Evolutionary conservation across 768 basidiomycete species (phyloP), one percentile per base, ranked within the genome.

Genomic region (Pholiota microspora): DNA sequence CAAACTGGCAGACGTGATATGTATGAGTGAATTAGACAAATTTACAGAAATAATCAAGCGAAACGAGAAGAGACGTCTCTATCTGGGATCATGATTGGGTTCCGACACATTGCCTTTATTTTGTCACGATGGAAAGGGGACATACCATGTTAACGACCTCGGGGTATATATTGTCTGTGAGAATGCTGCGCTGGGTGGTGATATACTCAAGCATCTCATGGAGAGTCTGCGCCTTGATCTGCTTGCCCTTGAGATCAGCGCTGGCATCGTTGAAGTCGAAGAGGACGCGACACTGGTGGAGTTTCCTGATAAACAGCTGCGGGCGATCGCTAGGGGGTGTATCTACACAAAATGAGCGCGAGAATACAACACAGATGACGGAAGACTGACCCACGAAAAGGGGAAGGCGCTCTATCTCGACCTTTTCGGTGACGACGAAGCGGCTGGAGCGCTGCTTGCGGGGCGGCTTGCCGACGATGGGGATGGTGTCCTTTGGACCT

Each of bases 161-260:
- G 52, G 97, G 97, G 84, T 99, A 99, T 84, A 98, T 78, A 65
- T 80, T 85, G 71, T 99, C 97, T 42, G 94, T 96, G 67, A 99
- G 95, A 64, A 98, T 94, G 57, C 91, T 90, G 55, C 94, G 85
- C 70, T 96, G 94, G 25, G 92, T 93, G 55, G 95, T 98, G 72
- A 99, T 97, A 69, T 98, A 98, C 68, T 99, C 97, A 67, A 99
- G 80, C 92, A 99, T 92, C 75, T 99, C 97, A 61, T 97, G 92
- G 57, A 99, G 74, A 12, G 97, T 93, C 71, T 97, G 94, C 2
- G 95, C 92, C 77, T 99, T 99, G 74, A 98, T 91, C 71, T 98
- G 96, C 75, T 99, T 99, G 61, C 94, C 95, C 71, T 89, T 91
- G 66, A 99, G 82, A 64, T 99, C 97, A 25, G 91, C 80, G 64